Evolutionary conservation across 2,329 filamentous ascomycete genomes (phyloP).

Genomic region (Salinomyces thailandicus): DNA sequence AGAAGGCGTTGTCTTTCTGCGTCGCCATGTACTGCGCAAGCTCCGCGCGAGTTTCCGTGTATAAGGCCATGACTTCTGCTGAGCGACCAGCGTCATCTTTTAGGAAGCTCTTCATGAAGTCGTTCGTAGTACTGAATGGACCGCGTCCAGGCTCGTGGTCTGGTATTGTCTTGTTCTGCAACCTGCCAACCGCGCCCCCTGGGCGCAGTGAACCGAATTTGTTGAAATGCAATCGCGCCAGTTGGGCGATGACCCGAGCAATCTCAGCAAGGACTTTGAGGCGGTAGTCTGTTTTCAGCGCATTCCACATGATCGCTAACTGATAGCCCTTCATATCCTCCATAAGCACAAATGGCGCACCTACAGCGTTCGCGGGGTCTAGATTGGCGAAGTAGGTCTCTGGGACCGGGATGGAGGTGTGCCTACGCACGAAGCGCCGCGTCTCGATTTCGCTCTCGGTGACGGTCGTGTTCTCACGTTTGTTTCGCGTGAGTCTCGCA

Average conservation of each 20-base stretch:
- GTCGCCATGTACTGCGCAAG: not conserved
- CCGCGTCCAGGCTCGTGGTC: slow-evolving; percentile 1
- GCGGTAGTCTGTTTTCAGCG: slow-evolving; percentile 6
- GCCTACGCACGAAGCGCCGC: slow-evolving; percentile 1
- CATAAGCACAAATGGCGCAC: slow-evolving; percentile 10
- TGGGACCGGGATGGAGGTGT: slow-evolving; percentile 10
- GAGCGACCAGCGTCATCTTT: not conserved
- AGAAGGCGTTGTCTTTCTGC: not conserved
- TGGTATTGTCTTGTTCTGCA: not conserved
- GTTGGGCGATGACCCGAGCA: slow-evolving; percentile 8
- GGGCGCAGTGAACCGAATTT: not conserved
- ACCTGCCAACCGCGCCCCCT: not conserved
- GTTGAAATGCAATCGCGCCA: slow-evolving; percentile 1
- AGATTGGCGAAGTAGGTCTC: slow-evolving; percentile 8
- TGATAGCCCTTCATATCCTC: slow-evolving; percentile 7
- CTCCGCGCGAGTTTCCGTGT: not conserved
- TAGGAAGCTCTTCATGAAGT: slow-evolving; percentile 4
- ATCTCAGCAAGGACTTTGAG: slow-evolving; percentile 5
- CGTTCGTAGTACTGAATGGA: slow-evolving; percentile 1
- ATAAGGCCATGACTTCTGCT: not conserved
- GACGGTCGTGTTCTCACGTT: not conserved
- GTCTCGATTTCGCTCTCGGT: slow-evolving; percentile 9
- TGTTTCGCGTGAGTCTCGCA: slow-evolving; percentile 8
- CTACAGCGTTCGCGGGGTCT: slow-evolving; percentile 9
- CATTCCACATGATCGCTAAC: slow-evolving; percentile 4